phyloP scores from a whole-genome alignment of 768 basidiomycete genomes.

The Pleurotus pulmonarius region DNA sequence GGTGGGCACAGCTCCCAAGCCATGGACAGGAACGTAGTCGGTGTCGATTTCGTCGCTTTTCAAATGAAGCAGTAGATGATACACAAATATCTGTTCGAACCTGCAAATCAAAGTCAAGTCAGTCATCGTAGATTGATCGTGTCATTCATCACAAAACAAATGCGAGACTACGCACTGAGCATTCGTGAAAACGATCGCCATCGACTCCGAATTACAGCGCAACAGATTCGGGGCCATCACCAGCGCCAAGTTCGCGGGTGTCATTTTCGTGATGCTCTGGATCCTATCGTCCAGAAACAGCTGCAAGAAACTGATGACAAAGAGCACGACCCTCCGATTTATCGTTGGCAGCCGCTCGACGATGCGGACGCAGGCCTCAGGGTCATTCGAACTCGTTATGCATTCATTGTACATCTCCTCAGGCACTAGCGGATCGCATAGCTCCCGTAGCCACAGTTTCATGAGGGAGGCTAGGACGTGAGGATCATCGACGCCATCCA shows the following conservation, averaged over 20 bases:
- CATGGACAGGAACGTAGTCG: slow-evolving; percentile 76
- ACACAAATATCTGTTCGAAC: slow-evolving; percentile 87
- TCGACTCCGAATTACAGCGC: slow-evolving; percentile 82
- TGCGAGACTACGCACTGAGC: slow-evolving; percentile 62
- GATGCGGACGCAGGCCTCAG: slow-evolving; percentile 68
- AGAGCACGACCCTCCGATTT: slow-evolving; percentile 82
- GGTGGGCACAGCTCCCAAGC: slow-evolving; percentile 63
- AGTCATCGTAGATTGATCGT: too few relatives aligned
- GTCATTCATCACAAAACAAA: too few relatives aligned
- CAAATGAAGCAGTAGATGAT: slow-evolving; percentile 78
- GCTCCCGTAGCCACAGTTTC: slow-evolving; percentile 92
- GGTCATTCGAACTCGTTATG: slow-evolving; percentile 62
- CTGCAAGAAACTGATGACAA: slow-evolving; percentile 89
- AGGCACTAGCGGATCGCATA: slow-evolving; percentile 89
- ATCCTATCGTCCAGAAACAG: slow-evolving; percentile 80
- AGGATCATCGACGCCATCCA: slow-evolving; percentile 88
- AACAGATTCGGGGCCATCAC: slow-evolving; percentile 92
- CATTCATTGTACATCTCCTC: slow-evolving; percentile 91
- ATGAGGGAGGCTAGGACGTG: slow-evolving; percentile 86
- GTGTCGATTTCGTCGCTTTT: slow-evolving; percentile 73
- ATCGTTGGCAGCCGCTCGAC: slow-evolving; percentile 78
- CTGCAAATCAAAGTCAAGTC: slow-evolving; percentile 28
- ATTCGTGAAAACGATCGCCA: slow-evolving; percentile 88
- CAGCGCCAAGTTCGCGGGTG: slow-evolving; percentile 78
- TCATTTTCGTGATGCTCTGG: slow-evolving; percentile 81